These are phyloP conservation scores for Tephrocybe sp. DNA, from an alignment of 768 basidiomycete genomes.

Conservation along the genomic window DNA sequence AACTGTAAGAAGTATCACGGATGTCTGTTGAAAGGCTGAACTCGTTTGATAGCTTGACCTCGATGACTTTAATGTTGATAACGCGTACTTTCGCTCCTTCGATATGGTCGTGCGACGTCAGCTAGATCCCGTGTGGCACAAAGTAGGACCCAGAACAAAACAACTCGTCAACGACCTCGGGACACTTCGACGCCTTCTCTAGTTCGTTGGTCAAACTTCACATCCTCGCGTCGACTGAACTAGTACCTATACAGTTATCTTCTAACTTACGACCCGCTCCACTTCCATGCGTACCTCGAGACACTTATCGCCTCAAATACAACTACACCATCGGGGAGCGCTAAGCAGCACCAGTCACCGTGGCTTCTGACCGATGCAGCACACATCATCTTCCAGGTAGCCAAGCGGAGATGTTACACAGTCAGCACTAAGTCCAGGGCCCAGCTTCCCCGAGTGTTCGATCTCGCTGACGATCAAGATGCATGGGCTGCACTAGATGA, in stretches of 20 bases:
- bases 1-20: slow-evolving; percentile 41
- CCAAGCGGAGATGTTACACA: slow-evolving; percentile 80
- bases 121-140: slow-evolving; percentile 95
- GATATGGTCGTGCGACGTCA: slow-evolving; percentile 86
- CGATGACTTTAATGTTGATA: slow-evolving; percentile 90
- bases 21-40: not conserved
- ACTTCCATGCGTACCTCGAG: slow-evolving; percentile 91
- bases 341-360: slow-evolving; percentile 70
- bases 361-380: slow-evolving; percentile 95
- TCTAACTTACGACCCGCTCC: slow-evolving; percentile 86
- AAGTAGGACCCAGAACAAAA: slow-evolving; percentile 89
- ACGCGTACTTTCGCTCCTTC: slow-evolving; percentile 92
- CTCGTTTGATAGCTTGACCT: slow-evolving; percentile 69
- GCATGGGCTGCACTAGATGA: slow-evolving; percentile 77
- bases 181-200: slow-evolving; percentile 78
- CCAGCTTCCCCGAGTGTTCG: slow-evolving; percentile 29
- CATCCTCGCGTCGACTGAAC: not conserved
- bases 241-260: slow-evolving; percentile 59
- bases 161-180: slow-evolving; percentile 89
- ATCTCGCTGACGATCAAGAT: slow-evolving; percentile 63
- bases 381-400: slow-evolving; percentile 78
- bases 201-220: slow-evolving; percentile 43
- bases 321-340: slow-evolving; percentile 44
- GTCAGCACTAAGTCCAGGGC: slow-evolving; percentile 31
- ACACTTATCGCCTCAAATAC: slow-evolving; percentile 69